Base-by-base conservation (phyloP, 2,329 filamentous ascomycete species). In the Plectosphaerella sp. region DNA sequence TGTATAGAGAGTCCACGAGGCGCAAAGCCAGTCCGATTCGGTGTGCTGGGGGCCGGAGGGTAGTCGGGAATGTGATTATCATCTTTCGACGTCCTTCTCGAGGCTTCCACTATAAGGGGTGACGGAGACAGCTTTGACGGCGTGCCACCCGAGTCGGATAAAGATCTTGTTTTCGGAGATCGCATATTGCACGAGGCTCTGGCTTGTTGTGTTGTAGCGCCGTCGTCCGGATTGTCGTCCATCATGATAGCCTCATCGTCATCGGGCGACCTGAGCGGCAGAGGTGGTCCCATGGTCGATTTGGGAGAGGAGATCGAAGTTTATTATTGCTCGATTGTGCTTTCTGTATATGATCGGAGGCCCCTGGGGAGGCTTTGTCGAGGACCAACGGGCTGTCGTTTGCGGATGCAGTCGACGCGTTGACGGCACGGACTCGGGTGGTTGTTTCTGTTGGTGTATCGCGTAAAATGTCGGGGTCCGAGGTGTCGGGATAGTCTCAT, bases 1-100 rank as follows among this genome's bases (percentile, higher is more conserved):
- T 91, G 86, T 59, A 92, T 70, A 20, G 86, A 85, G 52, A 94
- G 76, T 39, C 84, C 84, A 52, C 83, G 80, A 36, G 77, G 67
- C 48, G 83, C 74, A 56, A 87, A 80, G 43, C 82, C 81, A 48
- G 85, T 78, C 56, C 88, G 80, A 54, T 84, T 80, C n/a, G 91
- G 89, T 8, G 90, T 95, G 47, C 80, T 79, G n/a, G 87, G 86
- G 36, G 64, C 53, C 49, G 52, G 60, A 24, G 64, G 61, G 47
- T 62, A 42, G 58, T 73, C 68, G 43, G 72, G 68, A 52, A 87
- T 72, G 51, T 74, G 75, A 62, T 76, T 84, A 62, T 90, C 87
- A 70, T 89, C 86, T 65, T 88, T 88, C 53, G 82, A 86, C 18
- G 77, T 75, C 47, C 76, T 72, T 15, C 77, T 73, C 41, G 77